phyloP scores from a whole-genome alignment of 352 stramenopile genomes.

The Globisporangium carolinianum region DNA sequence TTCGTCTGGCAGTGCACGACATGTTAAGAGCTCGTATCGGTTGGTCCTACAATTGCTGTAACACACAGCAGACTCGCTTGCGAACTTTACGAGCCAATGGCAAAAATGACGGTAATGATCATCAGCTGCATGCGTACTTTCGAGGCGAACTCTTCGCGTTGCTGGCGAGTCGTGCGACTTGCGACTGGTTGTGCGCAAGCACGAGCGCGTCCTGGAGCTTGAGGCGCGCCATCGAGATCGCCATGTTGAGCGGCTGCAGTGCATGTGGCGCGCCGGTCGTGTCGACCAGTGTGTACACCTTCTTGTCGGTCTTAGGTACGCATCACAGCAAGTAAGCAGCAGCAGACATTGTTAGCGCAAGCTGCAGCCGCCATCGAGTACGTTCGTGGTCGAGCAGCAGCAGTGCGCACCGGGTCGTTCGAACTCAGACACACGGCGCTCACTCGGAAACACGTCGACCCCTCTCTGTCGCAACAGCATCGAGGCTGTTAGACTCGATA shows the following conservation, averaged over 20 bases:
- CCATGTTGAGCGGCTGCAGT: conserved; percentile 41
- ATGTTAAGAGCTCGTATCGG: too few species aligned
- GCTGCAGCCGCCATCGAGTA: too few species aligned
- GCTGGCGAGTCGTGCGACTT: conserved; percentile 4
- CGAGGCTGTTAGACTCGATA: too few species aligned
- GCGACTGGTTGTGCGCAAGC: conserved; percentile 4
- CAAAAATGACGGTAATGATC: not conserved
- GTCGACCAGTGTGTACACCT: conserved; percentile 49
- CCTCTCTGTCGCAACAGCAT: conserved; percentile 22
- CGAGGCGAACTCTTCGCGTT: conserved; percentile 9
- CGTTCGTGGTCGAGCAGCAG: not conserved
- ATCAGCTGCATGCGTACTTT: conserved; percentile 3
- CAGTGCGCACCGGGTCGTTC: conserved; percentile 31
- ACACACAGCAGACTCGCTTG: too few species aligned
- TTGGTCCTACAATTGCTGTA: too few species aligned
- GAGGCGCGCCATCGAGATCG: conserved; percentile 40
- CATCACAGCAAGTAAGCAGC: not conserved
- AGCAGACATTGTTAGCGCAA: too few species aligned
- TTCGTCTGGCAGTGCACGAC: conserved; percentile 4
- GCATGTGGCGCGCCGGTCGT: conserved; percentile 34
- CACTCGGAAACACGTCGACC: conserved; percentile 37
- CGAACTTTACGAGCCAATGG: too few species aligned
- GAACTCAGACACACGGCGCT: conserved; percentile 35
- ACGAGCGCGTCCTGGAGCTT: conserved; percentile 27
- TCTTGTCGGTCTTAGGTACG: conserved; percentile 38